Conservation (phyloP, 2,329 filamentous ascomycete genomes). For the Apiospora aurea region DNA sequence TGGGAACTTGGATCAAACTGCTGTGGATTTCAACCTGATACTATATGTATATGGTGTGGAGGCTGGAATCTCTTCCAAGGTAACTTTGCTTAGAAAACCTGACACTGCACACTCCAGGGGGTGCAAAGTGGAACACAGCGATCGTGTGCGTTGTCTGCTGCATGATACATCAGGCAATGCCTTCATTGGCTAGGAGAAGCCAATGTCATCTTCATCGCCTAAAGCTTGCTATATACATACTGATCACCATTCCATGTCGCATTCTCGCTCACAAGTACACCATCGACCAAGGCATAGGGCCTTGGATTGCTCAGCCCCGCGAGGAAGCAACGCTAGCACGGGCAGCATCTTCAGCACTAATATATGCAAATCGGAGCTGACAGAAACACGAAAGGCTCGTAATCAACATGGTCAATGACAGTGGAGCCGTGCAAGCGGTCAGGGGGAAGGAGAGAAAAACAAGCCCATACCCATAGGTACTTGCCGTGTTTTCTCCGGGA, state of each 20-base stretch:
- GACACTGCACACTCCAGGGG: neutral
- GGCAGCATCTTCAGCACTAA: neutral
- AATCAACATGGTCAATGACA: neutral
- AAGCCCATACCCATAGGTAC: neutral
- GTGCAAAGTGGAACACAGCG: neutral
- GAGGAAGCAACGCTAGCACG: neutral
- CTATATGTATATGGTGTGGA: neutral
- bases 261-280: neutral
- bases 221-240: neutral
- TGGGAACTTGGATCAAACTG: no score
- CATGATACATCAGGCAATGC: conserved; percentile 2
- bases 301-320: neutral
- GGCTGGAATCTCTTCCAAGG: neutral
- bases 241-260: neutral
- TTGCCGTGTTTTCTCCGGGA: neutral
- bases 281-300: neutral
- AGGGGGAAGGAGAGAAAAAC: no score
- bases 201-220: neutral
- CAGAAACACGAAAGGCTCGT: neutral
- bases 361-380: neutral
- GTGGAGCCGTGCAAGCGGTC: neutral
- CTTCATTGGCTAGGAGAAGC: neutral
- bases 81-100: neutral
- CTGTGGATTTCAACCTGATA: neutral
- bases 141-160: neutral